Evolutionary conservation across 371 early-diverging fungal genomes (phyloP), one percentile per base, ranked within the genome.

Genomic region (Ordospora pajunii): DNA sequence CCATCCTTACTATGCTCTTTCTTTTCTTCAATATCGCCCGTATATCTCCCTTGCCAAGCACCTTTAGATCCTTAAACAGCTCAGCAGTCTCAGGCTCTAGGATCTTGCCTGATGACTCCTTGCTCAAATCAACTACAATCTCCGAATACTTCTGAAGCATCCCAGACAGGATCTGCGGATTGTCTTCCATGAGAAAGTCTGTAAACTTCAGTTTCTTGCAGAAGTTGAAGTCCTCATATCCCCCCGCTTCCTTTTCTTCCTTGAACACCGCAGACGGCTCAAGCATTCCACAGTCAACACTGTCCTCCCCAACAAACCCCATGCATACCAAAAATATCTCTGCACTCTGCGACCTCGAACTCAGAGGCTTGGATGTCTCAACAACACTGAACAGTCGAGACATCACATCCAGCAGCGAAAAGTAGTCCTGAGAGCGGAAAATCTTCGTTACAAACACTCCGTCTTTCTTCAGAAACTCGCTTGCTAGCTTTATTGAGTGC

Each of bases 381-480:
- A 97, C 97, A 76, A 90, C 91, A 49, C 87, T 87, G 87, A 99
- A 99, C 44, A 99, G 87, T 86, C 96, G 94, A 80, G 93, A 91
- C 81, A 96, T 93, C 19, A 97, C 92, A 93, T 93, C 95, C 65
- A 96, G 86, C 44, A 99, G 87, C 70, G 92, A 90, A 88, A 92
- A 93, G 90, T 96, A 97, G 88, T 97, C 97, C 85, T 94, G 93
- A 75, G 96, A 95, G 75, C 98, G 85, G 87, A 96, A 97, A 27
- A 99, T 92, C 85, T 99, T 99, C 81, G 96, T 97, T 40, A 97
- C 92, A 87, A 99, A 99, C n/a, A 88, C 89, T 17, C 97, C 99
- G 58, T 92, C 93, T 73, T 91, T 90, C 53, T 84, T 86, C 73
- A 99, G 86, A 80, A 97, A 95, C 82, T 95, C 92, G 1, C 91